Evolutionary conservation across 2,329 filamentous ascomycete species (phyloP).

Genomic region (Lachnellula cervina): DNA sequence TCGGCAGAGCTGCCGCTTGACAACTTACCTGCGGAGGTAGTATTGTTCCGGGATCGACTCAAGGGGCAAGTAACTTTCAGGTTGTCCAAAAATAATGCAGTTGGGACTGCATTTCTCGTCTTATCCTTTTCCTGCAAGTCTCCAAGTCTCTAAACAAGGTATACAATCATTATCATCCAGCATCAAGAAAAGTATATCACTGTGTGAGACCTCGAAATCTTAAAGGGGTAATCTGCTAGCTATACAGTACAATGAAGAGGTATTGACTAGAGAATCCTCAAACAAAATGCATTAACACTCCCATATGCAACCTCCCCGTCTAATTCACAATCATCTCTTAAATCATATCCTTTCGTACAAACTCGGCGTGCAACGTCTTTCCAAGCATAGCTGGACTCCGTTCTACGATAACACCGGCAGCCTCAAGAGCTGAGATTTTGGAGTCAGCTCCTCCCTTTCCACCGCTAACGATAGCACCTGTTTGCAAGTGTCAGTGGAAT

Average conservation of each 20-base stretch:
- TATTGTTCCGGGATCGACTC: neutral
- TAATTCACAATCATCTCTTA: conserved; percentile 42
- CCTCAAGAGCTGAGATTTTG: conserved; percentile 93
- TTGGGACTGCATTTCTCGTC: neutral
- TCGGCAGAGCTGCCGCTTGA: neutral
- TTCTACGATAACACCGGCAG: conserved; percentile 93
- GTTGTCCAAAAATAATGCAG: too few relatives aligned
- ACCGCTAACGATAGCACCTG: conserved; percentile 84
- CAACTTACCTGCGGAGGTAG: neutral
- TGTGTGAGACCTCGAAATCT: neutral
- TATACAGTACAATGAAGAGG: conserved; percentile 30
- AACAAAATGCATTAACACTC: conserved; percentile 28
- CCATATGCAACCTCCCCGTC: conserved; percentile 23
- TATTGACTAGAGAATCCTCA: conserved; percentile 27
- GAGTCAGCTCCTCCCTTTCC: conserved; percentile 97
- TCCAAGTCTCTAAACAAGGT: neutral
- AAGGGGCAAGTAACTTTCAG: neutral
- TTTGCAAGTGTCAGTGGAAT: conserved; percentile 15
- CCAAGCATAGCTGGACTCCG: conserved; percentile 86
- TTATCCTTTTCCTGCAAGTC: neutral
- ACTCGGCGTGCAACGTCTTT: conserved; percentile 91
- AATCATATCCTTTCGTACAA: conserved; percentile 92
- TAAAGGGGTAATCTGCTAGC: conserved; percentile 27
- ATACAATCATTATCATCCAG: too few relatives aligned
- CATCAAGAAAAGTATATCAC: neutral